Base-by-base conservation (phyloP, 108 stramenopile species). In the Nannochloropsis granulata region DNA sequence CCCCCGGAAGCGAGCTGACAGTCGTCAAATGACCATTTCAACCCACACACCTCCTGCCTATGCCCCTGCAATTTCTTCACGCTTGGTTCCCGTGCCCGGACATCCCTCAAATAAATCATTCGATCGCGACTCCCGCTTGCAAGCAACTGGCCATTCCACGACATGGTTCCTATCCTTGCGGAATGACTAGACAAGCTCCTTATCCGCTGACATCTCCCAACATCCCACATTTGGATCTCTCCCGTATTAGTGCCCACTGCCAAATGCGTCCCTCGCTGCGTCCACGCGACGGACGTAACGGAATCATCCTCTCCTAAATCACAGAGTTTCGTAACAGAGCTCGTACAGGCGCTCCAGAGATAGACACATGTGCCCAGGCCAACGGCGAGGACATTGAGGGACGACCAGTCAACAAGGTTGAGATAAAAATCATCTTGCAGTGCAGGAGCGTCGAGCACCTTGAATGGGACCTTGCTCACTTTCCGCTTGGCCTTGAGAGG, bases 361-460 rank as follows among this genome's bases (percentile, higher is more conserved):
- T 97, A 99, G 13, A 99, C 96, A 82, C 93, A 93, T 34, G 91
- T 86, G 13, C 95, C 95, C 25, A 99, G 91, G 12, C 96, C 99
- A n/a, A 98, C 99, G 1, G 99, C 97, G 44, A 99, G 87, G n/a
- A 98, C 95, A 86, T 99, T 96, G 45, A 90, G 92, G 2, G 94
- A 90, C 8, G 93, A 93, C 99, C 99, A 99, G 88, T 97, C 95
- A 23, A 99, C 96, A 12, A 99, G 89, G 83, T 97, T 97, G 79
- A 99, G 89, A 85, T 99, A 99, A 88, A 97, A 99, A 90, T 99
- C 99, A 90, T 99, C 99, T 89, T 94, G 94, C 21, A 99, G 92
- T 24, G 94, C 92, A 0, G 99, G 99, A 12, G 99, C 99, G 91
- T 98, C 98, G 78, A 99, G 90, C n/a, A 98, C 97, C 90, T 98